Base-by-base conservation (phyloP, 257 asterid species). In the Solanum etuberosum region DNA sequence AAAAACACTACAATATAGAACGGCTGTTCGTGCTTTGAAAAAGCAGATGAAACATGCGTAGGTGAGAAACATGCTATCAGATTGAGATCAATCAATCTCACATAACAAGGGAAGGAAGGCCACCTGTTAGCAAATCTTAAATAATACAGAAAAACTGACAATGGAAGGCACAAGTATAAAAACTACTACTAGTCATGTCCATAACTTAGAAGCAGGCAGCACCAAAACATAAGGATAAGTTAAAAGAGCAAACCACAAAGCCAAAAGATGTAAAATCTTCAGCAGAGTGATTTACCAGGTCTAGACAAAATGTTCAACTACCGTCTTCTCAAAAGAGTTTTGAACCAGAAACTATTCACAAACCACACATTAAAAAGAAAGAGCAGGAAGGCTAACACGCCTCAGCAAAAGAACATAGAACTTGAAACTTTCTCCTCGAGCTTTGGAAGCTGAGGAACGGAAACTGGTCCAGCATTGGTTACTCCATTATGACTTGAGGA, bases 401-500 rank as follows among this genome's bases (percentile, higher is more conserved):
- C 61, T 88, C 76, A 96, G 31, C 97, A 94, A 89, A 96, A 96
- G 83, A 94, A 96, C 99, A 96, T 96, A 1, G 98, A 92, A 57
- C 92, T 93, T 27, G 95, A 90, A 5, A 96, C 98, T 4, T 61
- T 90, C 70, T 94, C 98, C 84, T 94, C 68, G 35, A 96, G 77
- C 88, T 88, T 91, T 0, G 99, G 99, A 93, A 97, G 90, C n/a
- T 93, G 97, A 0, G 94, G 95, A 4, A 94, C 96, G 0, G 98
- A 83, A 5, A 96, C 98, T 15, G 94, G 91, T n/a, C 90, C 93
- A 32, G 93, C 97, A 31, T 89, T 90, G 1, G 95, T 74, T 0
- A 85, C 92, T 7, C 96, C 99, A 16, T 96, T 95, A 83, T 86
- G 98, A 91, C 96, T 92, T 0, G 99, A 96, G 0, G 99, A 95